Evolutionary conservation across 2,329 filamentous ascomycete species (phyloP).

Genomic region (Trichoderma brevicompactum): DNA sequence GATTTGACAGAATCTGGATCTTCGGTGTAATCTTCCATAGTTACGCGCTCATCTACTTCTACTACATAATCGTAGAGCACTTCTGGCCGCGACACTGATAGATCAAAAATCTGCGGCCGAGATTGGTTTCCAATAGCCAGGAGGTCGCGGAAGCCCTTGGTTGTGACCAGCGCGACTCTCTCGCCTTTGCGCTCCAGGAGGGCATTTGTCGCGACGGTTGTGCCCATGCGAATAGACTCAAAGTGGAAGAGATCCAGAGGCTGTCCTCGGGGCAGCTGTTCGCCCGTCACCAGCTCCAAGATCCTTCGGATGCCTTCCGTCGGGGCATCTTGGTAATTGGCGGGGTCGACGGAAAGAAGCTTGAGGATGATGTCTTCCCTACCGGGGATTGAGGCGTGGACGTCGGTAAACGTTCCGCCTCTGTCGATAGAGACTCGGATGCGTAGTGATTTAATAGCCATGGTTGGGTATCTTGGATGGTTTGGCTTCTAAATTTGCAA

Average conservation of each 20-base stretch:
- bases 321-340: slow-evolving; percentile 74
- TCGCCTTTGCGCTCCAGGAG: slow-evolving; percentile 76
- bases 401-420: slow-evolving; percentile 68
- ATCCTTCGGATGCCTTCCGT: slow-evolving; percentile 69
- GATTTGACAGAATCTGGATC: slow-evolving; percentile 55
- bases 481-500: background rate
- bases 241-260: slow-evolving; percentile 44
- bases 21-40: slow-evolving; percentile 73
- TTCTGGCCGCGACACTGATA: slow-evolving; percentile 69
- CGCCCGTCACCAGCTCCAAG: slow-evolving; percentile 42
- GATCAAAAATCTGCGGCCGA: slow-evolving; percentile 72
- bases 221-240: slow-evolving; percentile 79
- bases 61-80: slow-evolving; percentile 71
- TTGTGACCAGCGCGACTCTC: slow-evolving; percentile 70
- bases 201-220: slow-evolving; percentile 77
- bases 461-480: slow-evolving; percentile 28
- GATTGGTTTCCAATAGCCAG: slow-evolving; percentile 75
- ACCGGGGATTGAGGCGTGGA: slow-evolving; percentile 68
- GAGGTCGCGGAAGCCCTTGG: slow-evolving; percentile 73
- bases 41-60: slow-evolving; percentile 76
- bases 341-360: slow-evolving; percentile 71
- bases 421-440: slow-evolving; percentile 44
- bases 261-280: slow-evolving; percentile 41
- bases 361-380: slow-evolving; percentile 72
- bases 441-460: slow-evolving; percentile 35